Evolutionary conservation across 73 alveolate genomes (phyloP).

Genomic region (Blepharisma japonicum): DNA sequence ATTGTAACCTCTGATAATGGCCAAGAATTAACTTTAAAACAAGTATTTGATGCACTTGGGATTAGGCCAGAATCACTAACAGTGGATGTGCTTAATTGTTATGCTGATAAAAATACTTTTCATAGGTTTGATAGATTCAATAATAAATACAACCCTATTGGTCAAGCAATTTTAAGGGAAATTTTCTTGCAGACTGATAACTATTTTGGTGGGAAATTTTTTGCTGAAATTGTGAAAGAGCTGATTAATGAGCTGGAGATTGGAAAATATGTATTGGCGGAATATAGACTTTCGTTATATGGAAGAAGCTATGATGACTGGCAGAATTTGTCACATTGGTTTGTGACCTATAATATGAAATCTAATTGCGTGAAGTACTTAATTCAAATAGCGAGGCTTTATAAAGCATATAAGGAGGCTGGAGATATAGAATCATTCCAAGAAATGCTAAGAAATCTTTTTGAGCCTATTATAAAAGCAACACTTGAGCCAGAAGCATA

Average conservation of each 20-base stretch:
- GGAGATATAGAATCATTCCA: conserved; percentile 55
- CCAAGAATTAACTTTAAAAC: conserved; percentile 37
- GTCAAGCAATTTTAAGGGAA: conserved; percentile 63
- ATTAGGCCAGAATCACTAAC: conserved; percentile 11
- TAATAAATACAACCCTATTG: conserved; percentile 70
- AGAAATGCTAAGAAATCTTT: conserved; percentile 50
- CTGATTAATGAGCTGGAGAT: conserved; percentile 52
- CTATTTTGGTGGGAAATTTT: conserved; percentile 63
- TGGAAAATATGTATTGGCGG: conserved; percentile 47
- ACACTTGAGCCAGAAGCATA: conserved; percentile 26
- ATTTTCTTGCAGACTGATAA: conserved; percentile 70
- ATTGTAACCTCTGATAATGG: conserved; percentile 43
- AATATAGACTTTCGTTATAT: conserved; percentile 67
- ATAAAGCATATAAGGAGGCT: conserved; percentile 53
- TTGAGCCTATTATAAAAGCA: conserved; percentile 30
- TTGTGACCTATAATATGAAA: conserved; percentile 42
- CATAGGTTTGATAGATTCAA: conserved; percentile 73
- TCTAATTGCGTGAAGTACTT: conserved; percentile 68
- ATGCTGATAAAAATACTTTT: conserved; percentile 64
- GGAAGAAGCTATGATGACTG: conserved; percentile 69
- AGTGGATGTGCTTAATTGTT: conserved; percentile 38
- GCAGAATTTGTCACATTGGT: conserved; percentile 69
- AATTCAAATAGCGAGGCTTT: conserved; percentile 73
- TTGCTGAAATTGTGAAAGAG: conserved; percentile 68
- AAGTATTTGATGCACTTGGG: conserved; percentile 40